Percentiles rank a stretch among this genome's conserved stretches.
Conservation (phyloP, 2,329 filamentous ascomycete species). For the Pseudogymnoascus sp. region DNA sequence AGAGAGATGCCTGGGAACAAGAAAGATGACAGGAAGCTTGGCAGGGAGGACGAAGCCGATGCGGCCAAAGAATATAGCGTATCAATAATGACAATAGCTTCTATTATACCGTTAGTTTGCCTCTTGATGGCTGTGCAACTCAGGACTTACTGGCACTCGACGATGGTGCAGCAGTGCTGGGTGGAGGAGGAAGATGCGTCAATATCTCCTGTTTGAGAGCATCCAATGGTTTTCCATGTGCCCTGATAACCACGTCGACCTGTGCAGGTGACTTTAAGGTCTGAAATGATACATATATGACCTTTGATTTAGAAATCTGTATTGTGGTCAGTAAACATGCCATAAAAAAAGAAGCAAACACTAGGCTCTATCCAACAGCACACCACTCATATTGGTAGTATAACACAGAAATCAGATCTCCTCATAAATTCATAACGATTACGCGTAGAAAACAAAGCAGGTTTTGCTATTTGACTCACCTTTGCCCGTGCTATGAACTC, state of each 20-base stretch:
- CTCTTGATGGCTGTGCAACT: no score
- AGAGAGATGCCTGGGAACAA: slow-evolving; percentile 64
- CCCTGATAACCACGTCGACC: slow-evolving; percentile 61
- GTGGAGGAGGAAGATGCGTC: slow-evolving; percentile 34
- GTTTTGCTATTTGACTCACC: slow-evolving; percentile 31
- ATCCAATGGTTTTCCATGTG: slow-evolving; percentile 50
- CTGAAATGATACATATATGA: slow-evolving; percentile 72
- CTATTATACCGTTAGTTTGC: slow-evolving; percentile 34
- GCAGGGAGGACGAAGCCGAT: slow-evolving; percentile 48
- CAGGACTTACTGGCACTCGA: slow-evolving; percentile 33
- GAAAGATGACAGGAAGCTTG: slow-evolving; percentile 62
- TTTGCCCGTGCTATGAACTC: slow-evolving; percentile 73
- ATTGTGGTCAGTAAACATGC: slow-evolving; percentile 4
- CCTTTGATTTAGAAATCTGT: slow-evolving; percentile 57
- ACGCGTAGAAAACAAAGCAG: not conserved
- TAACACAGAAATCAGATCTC: not conserved
- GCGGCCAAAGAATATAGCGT: slow-evolving; percentile 62
- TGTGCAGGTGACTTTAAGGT: slow-evolving; percentile 52
- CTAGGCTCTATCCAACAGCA: not conserved
- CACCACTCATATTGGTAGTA: not conserved
- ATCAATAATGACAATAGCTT: slow-evolving; percentile 71
- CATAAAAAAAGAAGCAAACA: slow-evolving; percentile 8
- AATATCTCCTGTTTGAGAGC: slow-evolving; percentile 54
- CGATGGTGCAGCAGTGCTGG: slow-evolving; percentile 13
- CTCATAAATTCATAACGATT: not conserved